Conservation (phyloP, 192 early-diverging fungal genomes). For the Diversispora epigaea region DNA sequence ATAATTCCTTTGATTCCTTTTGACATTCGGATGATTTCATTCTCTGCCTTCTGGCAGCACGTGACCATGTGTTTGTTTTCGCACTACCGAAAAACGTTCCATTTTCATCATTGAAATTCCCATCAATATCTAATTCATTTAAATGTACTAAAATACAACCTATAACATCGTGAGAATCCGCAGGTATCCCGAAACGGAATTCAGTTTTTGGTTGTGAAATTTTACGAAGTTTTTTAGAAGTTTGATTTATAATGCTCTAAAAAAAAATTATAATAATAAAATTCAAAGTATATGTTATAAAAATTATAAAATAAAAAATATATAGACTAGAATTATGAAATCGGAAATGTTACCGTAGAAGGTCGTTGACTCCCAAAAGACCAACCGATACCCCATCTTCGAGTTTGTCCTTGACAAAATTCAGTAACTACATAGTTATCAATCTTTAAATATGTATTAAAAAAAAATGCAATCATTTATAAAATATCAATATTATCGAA, state of each 20-base stretch:
- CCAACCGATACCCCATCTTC: constrained; percentile 58
- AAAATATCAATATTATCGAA: neutral
- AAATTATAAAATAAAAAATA: too few species aligned
- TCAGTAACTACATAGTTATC: constrained; percentile 54
- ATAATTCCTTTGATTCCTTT: neutral
- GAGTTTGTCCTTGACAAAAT: constrained; percentile 56
- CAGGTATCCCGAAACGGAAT: constrained; percentile 7
- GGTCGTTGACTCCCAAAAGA: constrained; percentile 48
- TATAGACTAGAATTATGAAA: neutral
- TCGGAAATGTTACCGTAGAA: constrained; percentile 29
- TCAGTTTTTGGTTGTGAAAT: constrained; percentile 27
- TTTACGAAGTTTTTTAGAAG: constrained; percentile 29
- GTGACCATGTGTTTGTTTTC: constrained; percentile 39
- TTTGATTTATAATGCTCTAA: constrained; percentile 12
- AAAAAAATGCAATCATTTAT: neutral
- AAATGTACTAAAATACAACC: constrained; percentile 19
- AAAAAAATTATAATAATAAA: neutral
- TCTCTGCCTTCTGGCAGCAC: constrained; percentile 32
- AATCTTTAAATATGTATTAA: constrained; percentile 37
- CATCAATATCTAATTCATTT: constrained; percentile 29
- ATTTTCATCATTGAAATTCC: neutral
- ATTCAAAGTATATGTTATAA: neutral
- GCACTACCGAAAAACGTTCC: neutral
- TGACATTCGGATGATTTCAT: neutral
- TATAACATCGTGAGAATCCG: neutral